phyloP scores from a whole-genome alignment of 2,329 filamentous ascomycete species.

The Hyphodiscus sp. region DNA sequence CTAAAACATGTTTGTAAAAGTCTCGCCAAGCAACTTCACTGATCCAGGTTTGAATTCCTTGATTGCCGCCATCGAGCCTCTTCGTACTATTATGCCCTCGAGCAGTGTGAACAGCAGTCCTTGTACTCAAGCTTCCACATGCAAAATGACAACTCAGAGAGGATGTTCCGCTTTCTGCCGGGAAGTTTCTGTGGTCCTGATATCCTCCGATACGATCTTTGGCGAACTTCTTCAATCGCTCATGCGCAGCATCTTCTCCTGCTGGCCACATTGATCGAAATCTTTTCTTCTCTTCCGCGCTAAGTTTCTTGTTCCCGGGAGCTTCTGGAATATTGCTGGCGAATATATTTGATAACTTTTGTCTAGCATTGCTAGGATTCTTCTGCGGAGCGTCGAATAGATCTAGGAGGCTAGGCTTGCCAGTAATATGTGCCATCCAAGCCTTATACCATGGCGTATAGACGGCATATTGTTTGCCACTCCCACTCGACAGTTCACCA shows the following conservation, averaged over 20 bases:
- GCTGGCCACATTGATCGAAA: constrained; percentile 62
- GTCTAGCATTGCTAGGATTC: constrained; percentile 42
- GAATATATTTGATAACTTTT: constrained; percentile 52
- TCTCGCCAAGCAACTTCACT: constrained; percentile 81
- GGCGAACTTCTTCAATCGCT: constrained; percentile 61
- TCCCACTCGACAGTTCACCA: constrained; percentile 57
- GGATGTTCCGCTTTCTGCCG: constrained; percentile 57
- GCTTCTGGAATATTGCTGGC: constrained; percentile 51
- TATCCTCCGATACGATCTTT: constrained; percentile 58
- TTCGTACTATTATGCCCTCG: constrained; percentile 55
- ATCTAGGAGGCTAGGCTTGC: constrained; percentile 60
- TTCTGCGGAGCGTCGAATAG: constrained; percentile 48
- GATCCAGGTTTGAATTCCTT: constrained; percentile 68
- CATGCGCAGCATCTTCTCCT: constrained; percentile 65
- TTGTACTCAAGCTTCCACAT: constrained; percentile 59
- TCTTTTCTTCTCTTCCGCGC: constrained; percentile 49
- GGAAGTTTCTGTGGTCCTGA: constrained; percentile 57
- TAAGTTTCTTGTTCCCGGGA: constrained; percentile 57
- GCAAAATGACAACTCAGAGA: constrained; percentile 66
- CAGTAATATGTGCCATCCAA: constrained; percentile 69
- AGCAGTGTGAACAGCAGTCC: constrained; percentile 60
- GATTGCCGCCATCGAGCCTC: constrained; percentile 58
- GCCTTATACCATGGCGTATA: constrained; percentile 76
- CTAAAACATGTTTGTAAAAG: constrained; percentile 82
- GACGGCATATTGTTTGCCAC: constrained; percentile 75